A percentile compares a stretch with the other conserved stretches of the same genome.
Evolutionary conservation across 2,329 filamentous ascomycete species (phyloP).

Genomic region (Zarea fungicola): DNA sequence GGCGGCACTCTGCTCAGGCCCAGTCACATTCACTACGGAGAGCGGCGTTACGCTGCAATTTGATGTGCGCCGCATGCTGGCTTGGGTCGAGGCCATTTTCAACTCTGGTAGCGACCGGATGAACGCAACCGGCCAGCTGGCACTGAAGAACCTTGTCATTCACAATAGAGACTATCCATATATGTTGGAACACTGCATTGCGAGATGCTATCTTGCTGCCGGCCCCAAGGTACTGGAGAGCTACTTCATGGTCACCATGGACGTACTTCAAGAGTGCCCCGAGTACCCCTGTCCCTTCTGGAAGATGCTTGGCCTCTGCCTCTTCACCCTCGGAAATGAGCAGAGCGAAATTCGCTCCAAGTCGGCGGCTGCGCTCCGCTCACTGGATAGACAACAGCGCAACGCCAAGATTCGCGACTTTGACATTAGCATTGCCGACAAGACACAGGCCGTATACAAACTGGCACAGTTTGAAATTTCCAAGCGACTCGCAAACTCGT

Average conservation of each 20-base stretch:
- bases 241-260: slow-evolving; percentile 88
- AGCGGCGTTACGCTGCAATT: slow-evolving; percentile 85
- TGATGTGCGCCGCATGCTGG: slow-evolving; percentile 84
- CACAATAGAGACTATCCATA: slow-evolving; percentile 86
- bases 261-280: slow-evolving; percentile 78
- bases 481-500: slow-evolving; percentile 79
- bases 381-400: slow-evolving; percentile 69
- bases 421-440: slow-evolving; percentile 97
- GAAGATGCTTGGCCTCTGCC: slow-evolving; percentile 80
- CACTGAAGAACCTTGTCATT: slow-evolving; percentile 81
- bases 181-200: slow-evolving; percentile 82
- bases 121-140: slow-evolving; percentile 82
- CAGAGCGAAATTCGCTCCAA: slow-evolving; percentile 85
- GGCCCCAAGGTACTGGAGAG: slow-evolving; percentile 81
- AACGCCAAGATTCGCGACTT: slow-evolving; percentile 94
- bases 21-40: slow-evolving; percentile 82
- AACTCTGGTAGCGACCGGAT: slow-evolving; percentile 86
- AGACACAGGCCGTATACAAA: slow-evolving; percentile 97
- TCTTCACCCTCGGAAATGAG: slow-evolving; percentile 91
- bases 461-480: slow-evolving; percentile 96
- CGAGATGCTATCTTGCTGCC: slow-evolving; percentile 82
- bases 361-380: slow-evolving; percentile 73
- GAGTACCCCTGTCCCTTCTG: slow-evolving; percentile 83
- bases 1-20: slow-evolving; percentile 83
- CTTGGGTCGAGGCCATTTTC: slow-evolving; percentile 95